Base-by-base conservation (phyloP, 2,329 filamentous ascomycete species). In the Furcasterigmium furcatum region DNA sequence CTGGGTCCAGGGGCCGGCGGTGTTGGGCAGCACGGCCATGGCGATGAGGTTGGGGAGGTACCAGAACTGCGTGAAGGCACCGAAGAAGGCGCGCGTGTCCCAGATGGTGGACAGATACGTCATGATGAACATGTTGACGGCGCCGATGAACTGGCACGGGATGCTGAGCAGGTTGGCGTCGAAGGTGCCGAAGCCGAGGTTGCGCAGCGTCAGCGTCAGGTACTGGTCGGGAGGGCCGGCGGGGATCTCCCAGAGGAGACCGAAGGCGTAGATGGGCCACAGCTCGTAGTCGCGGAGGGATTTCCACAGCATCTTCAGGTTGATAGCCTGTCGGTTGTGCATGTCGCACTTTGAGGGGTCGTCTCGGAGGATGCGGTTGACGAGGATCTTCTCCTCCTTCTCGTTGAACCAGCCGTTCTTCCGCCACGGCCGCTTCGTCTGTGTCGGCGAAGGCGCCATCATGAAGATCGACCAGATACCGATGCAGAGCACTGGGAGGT, bases 401-500 rank as follows among this genome's bases (percentile, higher is more conserved):
- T 79, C 73, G 3, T 59, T 75, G 57, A 82, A 83, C 73, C 77
- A 82, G 0, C 77, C 77, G 12, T 73, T 66, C 12, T 71, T 71
- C 20, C 73, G 65, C 48, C 70, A 73, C 64, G 67, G 72, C 6
- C 66, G 68, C 30, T 66, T 69, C 0, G 73, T 77, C 46, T 64
- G 58, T 1, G 61, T 64, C 5, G 61, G 60, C 0, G 58, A 60
- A 1, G 62, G 54, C 5, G 57, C 56, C 52, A 64, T 61, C 38
- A 55, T 53, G 42, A 63, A 62, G 52, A 58, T 58, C 3, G 62
- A 60, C 50, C 54, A 52, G 8, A 63, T 41, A 3, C 58, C 58
- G 10, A 59, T 54, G 9, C 45, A 43, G 5, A 59, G 46, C 2
- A 55, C 59, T 24, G 60, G 46, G 2, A 55, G 41, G 3, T 32